Evolutionary conservation across 192 early-diverging fungal genomes (phyloP).

Genomic region (Coemansia sp.): DNA sequence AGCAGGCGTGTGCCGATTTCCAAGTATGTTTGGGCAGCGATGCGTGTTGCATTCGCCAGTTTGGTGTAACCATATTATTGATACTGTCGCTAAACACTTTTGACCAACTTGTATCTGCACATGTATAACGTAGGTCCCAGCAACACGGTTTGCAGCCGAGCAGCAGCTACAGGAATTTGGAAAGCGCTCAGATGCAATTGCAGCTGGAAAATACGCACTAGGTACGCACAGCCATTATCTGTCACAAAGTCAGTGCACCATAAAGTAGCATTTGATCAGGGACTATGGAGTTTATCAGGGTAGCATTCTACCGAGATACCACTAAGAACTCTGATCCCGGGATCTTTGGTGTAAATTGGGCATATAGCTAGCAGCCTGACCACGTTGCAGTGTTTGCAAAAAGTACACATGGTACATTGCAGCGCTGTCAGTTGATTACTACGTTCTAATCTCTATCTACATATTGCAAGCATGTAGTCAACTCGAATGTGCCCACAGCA

Average conservation of each 20-base stretch:
- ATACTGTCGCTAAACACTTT: background rate
- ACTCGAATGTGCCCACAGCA: constrained; percentile 43
- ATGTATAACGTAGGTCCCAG: constrained; percentile 34
- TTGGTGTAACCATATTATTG: background rate
- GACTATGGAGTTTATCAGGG: background rate
- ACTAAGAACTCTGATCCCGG: background rate
- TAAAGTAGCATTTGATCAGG: background rate
- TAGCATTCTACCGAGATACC: background rate
- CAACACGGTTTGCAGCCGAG: constrained; percentile 39
- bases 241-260: background rate
- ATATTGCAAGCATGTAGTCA: constrained; percentile 15
- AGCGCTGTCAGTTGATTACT: background rate
- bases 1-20: constrained; percentile 50
- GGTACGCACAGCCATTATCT: constrained; percentile 18
- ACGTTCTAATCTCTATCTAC: background rate
- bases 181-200: constrained; percentile 50
- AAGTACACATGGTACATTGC: background rate
- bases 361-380: background rate
- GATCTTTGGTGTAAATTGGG: background rate
- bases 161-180: constrained; percentile 38
- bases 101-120: background rate
- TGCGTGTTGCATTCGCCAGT: background rate
- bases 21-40: constrained; percentile 24
- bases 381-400: background rate
- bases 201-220: constrained; percentile 36